A percentile compares a stretch with the other conserved stretches of the same genome.
Conservation (phyloP, 2,329 filamentous ascomycete genomes). For the Botryotinia calthae region DNA sequence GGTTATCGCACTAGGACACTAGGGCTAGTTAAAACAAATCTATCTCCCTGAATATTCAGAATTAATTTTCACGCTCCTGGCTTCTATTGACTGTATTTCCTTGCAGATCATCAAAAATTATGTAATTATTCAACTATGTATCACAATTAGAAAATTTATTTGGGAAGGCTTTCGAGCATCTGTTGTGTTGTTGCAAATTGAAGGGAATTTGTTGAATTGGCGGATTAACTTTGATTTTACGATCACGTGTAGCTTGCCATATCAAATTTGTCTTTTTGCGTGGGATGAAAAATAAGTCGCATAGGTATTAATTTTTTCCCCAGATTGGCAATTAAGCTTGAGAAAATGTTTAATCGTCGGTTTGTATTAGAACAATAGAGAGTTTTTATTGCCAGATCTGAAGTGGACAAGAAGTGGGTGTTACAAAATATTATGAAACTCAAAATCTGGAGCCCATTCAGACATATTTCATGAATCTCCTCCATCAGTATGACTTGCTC, state of each 20-base stretch:
- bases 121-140: not conserved
- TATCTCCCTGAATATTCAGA: conserved; percentile 6
- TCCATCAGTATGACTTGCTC: not conserved
- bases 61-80: not conserved
- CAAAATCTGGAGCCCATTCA: not conserved
- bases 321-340: not conserved
- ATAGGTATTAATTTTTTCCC: not conserved
- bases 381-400: not conserved
- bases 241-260: not conserved
- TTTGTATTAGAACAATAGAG: not conserved
- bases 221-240: not conserved
- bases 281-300: not conserved
- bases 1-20: conserved; percentile 18
- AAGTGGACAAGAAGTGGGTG: not conserved
- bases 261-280: not conserved
- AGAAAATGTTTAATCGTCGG: not conserved
- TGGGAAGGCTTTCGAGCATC: not conserved
- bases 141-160: not conserved
- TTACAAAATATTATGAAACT: not conserved
- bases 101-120: not conserved
- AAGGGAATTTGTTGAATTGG: not conserved
- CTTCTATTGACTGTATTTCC: not conserved
- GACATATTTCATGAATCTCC: not conserved
- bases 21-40: conserved; percentile 17
- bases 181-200: not conserved